phyloP scores from a whole-genome alignment of 108 stramenopile genomes.

The Conticribra weissflogii region DNA sequence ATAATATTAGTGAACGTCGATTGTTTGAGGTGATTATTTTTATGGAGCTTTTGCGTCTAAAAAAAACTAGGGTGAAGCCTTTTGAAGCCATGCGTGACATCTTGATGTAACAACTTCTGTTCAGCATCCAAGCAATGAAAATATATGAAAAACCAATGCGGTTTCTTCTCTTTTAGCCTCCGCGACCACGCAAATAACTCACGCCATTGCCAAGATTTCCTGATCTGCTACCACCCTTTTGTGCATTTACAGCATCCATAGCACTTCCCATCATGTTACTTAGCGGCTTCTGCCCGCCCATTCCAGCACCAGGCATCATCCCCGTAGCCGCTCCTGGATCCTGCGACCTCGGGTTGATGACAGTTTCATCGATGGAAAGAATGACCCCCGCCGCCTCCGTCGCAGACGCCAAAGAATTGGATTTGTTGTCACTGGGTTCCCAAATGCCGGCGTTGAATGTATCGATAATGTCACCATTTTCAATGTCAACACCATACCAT shows the following conservation, averaged over 20 bases:
- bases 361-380: conserved; percentile 98
- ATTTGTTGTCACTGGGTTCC: conserved; percentile 98
- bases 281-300: conserved; percentile 59
- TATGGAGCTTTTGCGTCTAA: conserved; percentile 1
- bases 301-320: conserved; percentile 66
- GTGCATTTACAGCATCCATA: conserved; percentile 84
- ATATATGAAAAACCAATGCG: neutral
- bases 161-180: conserved; percentile 19
- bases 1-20: too few species aligned
- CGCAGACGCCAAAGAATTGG: conserved; percentile 90
- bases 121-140: neutral
- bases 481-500: conserved; percentile 98
- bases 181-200: conserved; percentile 87
- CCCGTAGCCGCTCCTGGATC: conserved; percentile 84
- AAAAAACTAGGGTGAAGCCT: too few species aligned
- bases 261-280: conserved; percentile 87
- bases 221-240: conserved; percentile 73
- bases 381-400: conserved; percentile 98
- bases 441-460: conserved; percentile 95
- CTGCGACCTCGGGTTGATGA: conserved; percentile 94
- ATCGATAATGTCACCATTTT: conserved; percentile 93
- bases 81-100: too few species aligned
- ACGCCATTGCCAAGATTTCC: conserved; percentile 87
- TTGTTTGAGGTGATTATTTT: too few species aligned
- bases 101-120: neutral